These are phyloP conservation scores for Lagenidium giganteum DNA, from an alignment of 352 stramenopile genomes.

Conservation along the genomic window DNA sequence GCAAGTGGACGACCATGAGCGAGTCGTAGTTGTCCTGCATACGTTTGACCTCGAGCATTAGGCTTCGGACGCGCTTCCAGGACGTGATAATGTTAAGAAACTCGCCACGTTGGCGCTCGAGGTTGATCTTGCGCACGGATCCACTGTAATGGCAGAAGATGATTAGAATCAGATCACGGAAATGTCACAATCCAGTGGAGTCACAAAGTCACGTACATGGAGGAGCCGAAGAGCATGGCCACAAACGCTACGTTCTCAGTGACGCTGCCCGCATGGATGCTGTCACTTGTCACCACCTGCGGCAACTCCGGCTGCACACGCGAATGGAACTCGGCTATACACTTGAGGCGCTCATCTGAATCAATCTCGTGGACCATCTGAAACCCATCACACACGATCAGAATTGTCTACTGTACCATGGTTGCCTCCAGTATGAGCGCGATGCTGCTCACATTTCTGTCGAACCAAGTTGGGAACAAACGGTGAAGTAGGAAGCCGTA, in stretches of 20 bases:
- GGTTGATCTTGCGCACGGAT: slow-evolving; percentile 43
- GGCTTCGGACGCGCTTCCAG: slow-evolving; percentile 37
- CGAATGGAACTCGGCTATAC: slow-evolving; percentile 62
- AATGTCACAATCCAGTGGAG: background rate
- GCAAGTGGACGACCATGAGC: slow-evolving; percentile 46
- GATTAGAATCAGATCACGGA: background rate
- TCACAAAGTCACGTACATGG: too few relatives aligned
- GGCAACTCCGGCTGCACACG: slow-evolving; percentile 63
- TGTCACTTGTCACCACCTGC: slow-evolving; percentile 65
- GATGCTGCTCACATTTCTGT: slow-evolving; percentile 35
- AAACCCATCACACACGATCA: background rate
- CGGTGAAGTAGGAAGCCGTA: slow-evolving; percentile 74
- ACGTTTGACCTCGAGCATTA: slow-evolving; percentile 46
- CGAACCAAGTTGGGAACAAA: slow-evolving; percentile 69
- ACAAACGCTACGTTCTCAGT: slow-evolving; percentile 73
- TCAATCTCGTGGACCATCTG: slow-evolving; percentile 81
- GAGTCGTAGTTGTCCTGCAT: slow-evolving; percentile 59
- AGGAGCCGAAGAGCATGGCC: slow-evolving; percentile 70
- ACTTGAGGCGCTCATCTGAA: slow-evolving; percentile 55
- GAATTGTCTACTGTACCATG: too few relatives aligned
- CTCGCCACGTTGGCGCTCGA: slow-evolving; percentile 53
- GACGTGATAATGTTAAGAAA: slow-evolving; percentile 65
- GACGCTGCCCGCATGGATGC: slow-evolving; percentile 52
- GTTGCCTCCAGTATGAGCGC: background rate
- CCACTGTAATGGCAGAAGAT: background rate